Base-by-base conservation (phyloP, 2,329 filamentous ascomycete genomes). In the Mycosphaerella sp. region DNA sequence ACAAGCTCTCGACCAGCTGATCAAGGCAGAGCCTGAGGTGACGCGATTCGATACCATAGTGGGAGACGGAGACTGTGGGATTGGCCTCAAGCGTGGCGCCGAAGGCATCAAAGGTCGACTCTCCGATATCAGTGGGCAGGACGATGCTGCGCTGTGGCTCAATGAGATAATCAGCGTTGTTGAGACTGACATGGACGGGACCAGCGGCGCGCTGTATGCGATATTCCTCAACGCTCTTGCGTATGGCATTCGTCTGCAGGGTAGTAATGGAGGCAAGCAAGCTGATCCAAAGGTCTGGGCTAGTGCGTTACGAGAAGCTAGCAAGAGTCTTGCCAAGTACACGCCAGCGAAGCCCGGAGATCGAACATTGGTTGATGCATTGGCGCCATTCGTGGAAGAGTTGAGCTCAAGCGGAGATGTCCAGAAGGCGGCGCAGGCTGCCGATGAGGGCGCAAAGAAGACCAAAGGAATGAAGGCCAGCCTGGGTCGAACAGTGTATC, bases 401-500 rank as follows among this genome's bases (percentile, higher is more conserved):
- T 78, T 97, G 2, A 77, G 73, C 6, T 72, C 79, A 65, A 84
- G 83, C 0, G 81, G 81, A 11, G 81, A 87, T 67, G 69, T 93
- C 17, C 79, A 81, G 60, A 77, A 83, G 67, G 91, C 93, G 6
- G 89, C 89, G 0, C 76, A 82, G 63, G 89, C 88, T 1, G 85
- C 90, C 0, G 80, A 81, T 59, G 77, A 83, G 45, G 93, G 86
- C 0, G 86, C 91, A 3, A 85, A 92, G 60, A 81, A 81, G 31
- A 97, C 93, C 17, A 95, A 91, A 75, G 87, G 86, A 23, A 96
- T 98, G 91, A 83, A 86, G 70, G 89, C 93, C 41, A 93, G 85
- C 63, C 75, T 98, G 40, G 93, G 93, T 6, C 76, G 89, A 55
- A 82, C 86, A 1, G 89, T 93, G 9, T 95, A 95, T 69, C 82